Evolutionary conservation across 768 basidiomycete species (phyloP).

Genomic region (Leccinum incarnatum): DNA sequence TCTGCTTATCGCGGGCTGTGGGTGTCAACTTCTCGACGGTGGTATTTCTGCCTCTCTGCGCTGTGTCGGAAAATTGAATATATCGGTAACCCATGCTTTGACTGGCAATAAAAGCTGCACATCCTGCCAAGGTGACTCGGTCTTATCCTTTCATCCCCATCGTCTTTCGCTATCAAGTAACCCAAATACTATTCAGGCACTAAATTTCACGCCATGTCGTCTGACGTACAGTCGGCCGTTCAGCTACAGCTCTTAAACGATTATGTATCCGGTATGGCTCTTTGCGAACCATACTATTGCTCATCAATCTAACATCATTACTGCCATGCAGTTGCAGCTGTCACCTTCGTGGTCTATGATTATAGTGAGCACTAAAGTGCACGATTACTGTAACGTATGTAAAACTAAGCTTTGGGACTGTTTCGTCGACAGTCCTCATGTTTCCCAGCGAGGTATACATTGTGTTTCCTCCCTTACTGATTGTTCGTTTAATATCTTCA

Average conservation of each 20-base stretch:
- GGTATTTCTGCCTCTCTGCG: background rate
- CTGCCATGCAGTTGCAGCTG: background rate
- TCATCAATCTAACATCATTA: background rate
- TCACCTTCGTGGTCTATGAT: background rate
- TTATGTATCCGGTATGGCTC: background rate
- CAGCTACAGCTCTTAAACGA: background rate
- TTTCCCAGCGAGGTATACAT: background rate
- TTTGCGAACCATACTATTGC: background rate
- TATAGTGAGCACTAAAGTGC: background rate
- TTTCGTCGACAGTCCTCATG: background rate
- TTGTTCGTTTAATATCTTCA: background rate
- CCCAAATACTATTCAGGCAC: background rate
- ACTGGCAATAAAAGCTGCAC: background rate
- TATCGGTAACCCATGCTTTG: background rate
- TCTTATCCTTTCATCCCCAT: background rate
- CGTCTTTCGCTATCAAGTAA: background rate
- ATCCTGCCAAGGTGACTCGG: background rate
- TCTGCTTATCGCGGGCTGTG: background rate
- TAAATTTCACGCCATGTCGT: background rate
- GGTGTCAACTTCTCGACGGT: too few relatives aligned
- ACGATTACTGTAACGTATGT: background rate
- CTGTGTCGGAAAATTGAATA: background rate
- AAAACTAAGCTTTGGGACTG: background rate
- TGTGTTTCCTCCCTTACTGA: background rate
- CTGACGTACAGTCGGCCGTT: background rate